Base-by-base conservation (phyloP, 371 early-diverging fungal genomes). In the Haplosporangium sp. region DNA sequence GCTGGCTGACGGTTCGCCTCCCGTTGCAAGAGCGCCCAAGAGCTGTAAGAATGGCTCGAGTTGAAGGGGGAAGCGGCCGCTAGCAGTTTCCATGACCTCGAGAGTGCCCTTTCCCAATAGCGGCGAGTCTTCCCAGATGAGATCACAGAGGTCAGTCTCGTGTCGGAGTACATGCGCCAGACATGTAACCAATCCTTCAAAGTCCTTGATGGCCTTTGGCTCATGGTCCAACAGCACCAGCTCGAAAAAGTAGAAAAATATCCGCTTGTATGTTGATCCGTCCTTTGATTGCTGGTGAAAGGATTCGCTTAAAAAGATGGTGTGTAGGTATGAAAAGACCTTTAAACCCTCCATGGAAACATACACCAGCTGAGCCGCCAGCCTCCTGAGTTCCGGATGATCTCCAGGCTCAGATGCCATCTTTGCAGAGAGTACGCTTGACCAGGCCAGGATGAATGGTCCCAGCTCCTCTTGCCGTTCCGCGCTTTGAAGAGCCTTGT, bases 371-470 rank as follows among this genome's bases (percentile, higher is more conserved):
- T 65, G 68, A 6, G 50, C 37, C 3, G 73, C 59, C n/a, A 72
- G 53, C 23, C 43, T 51, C 5, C 20, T n/a, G 9, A 16, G 13
- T 16, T 64, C 59, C 45, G 52, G 20, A 47, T 57, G 20, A 21
- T 66, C 63, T 1, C 56, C 60, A 5, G 42, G 29, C 14, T 55
- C 23, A 0, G 60, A 57, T 5, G 61, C 52, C 3, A 59, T 68
- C 37, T 55, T 55, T 3, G 80, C 69, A 5, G 62, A 65, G 61
- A 79, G 73, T 5, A 79, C 58, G 40, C 66, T 73, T 41, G 69
- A 73, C 80, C 80, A 79, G 6, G 69, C 80, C 47, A 79, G 38
- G 20, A 73, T 69, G 48, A 79, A 79, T 2, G 80, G 80, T 1
- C 73, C 73, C 20, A 79, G 55, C 45, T 73, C 80, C 54, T 69